Base-by-base conservation (phyloP, 2,329 filamentous ascomycete species). In the Neonectria magnoliae region DNA sequence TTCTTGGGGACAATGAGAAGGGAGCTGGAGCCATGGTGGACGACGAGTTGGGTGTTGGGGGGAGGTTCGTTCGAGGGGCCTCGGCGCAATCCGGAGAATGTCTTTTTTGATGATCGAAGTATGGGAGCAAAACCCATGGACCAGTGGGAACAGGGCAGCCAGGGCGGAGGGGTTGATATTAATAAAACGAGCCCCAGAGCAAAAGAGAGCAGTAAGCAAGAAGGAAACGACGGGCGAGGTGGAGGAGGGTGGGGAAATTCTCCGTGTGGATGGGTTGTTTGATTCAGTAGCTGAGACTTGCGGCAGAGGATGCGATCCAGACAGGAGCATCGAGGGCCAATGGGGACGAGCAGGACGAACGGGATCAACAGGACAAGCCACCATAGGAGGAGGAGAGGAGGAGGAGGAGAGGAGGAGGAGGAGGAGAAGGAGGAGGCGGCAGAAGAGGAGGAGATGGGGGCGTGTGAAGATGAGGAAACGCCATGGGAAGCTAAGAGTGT, bases 21-120 rank as follows among this genome's bases (percentile, higher is more conserved):
- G 70, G 68, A 56, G 54, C 54, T 66, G 71, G 72, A 16, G 44
- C 16, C 52, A 16, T 38, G 44, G 58, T 55, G 42, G n/a, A 2
- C 8, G 42, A 25, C 25, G 25, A 25, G n/a, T 42, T 42, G 20
- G 20, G 29, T 20, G 14, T 11, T 33, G 29, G 29, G 10, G 5
- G 27, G 25, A n/a, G 25, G 5, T 25, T 51, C 29, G 16, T 29
- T 20, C 18, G 27, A 16, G 11, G 31, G 47, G 48, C 29, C 48
- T 36, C 29, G 7, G 10, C 38, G 18, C 29, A 20, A 11, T 18
- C 48, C 29, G 14, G 29, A 33, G 29, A 22, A 14, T 31, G 14
- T 25, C 31, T 22, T 45, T 41, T 22, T 45, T 31, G 22, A 42
- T 22, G 25, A 22, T 36, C 31, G 50, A 44, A 18, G 44, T 25